These are phyloP conservation scores for Clarireedia hainanense DNA, from an alignment of 2,329 filamentous ascomycete genomes.

Conservation along the genomic window DNA sequence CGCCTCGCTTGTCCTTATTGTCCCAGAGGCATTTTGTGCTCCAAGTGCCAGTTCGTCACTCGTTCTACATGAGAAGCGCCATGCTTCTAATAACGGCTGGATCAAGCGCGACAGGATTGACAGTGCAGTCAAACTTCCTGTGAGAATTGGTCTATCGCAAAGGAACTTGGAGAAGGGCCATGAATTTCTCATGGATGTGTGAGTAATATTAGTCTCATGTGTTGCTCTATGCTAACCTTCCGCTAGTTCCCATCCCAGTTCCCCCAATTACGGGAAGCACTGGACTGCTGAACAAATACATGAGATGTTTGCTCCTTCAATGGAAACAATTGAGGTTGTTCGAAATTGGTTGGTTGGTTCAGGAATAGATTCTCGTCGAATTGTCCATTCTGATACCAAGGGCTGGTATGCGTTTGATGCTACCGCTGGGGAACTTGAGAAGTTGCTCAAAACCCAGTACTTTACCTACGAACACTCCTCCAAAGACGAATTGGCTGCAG, in stretches of 20 bases:
- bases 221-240: background rate
- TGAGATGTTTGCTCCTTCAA: slow-evolving; percentile 29
- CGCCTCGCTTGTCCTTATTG: background rate
- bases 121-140: slow-evolving; percentile 28
- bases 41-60: background rate
- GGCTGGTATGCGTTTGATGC: slow-evolving; percentile 33
- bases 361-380: slow-evolving; percentile 26
- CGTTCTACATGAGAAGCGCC: slow-evolving; percentile 16
- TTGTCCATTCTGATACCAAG: slow-evolving; percentile 28
- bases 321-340: slow-evolving; percentile 28
- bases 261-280: slow-evolving; percentile 31
- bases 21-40: background rate
- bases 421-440: slow-evolving; percentile 28
- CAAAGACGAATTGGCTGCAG: slow-evolving; percentile 23
- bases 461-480: slow-evolving; percentile 28
- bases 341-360: slow-evolving; percentile 29
- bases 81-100: slow-evolving; percentile 11
- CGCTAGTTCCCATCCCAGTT: slow-evolving; percentile 22
- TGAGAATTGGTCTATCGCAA: slow-evolving; percentile 38
- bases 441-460: slow-evolving; percentile 30
- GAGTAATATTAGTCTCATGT: background rate
- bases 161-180: slow-evolving; percentile 36
- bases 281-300: slow-evolving; percentile 28
- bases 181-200: slow-evolving; percentile 34
- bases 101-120: slow-evolving; percentile 13